phyloP scores from a whole-genome alignment of 2,329 filamentous ascomycete species.

The Talaromyces sp. region DNA sequence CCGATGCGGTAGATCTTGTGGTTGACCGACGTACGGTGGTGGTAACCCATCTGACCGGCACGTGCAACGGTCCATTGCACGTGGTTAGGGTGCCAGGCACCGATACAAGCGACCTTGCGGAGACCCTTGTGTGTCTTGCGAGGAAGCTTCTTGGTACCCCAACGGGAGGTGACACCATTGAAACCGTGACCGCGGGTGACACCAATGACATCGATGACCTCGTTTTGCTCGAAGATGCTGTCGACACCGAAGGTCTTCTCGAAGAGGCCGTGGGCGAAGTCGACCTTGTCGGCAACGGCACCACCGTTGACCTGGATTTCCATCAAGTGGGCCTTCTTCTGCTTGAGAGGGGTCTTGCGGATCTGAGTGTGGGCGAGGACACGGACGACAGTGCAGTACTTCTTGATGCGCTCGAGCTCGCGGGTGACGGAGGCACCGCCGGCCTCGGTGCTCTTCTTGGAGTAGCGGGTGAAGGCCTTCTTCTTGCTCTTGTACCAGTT shows the following conservation, averaged over 20 bases:
- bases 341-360: slow-evolving; percentile 98
- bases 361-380: slow-evolving; percentile 99
- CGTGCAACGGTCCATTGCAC: slow-evolving; percentile 99
- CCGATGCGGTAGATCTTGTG: slow-evolving; percentile 99
- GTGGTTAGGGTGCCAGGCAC: slow-evolving; percentile 99
- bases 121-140: slow-evolving; percentile 99
- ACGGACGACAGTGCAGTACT: slow-evolving; percentile 99
- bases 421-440: slow-evolving; percentile 84
- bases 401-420: slow-evolving; percentile 99
- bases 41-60: slow-evolving; percentile 99
- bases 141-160: slow-evolving; percentile 99
- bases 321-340: slow-evolving; percentile 99
- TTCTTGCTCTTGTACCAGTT: slow-evolving; percentile 99
- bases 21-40: slow-evolving; percentile 99
- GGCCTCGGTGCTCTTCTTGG: slow-evolving; percentile 98
- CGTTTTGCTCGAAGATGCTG: slow-evolving; percentile 97
- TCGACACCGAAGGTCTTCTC: slow-evolving; percentile 96
- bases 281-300: slow-evolving; percentile 91
- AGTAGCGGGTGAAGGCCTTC: slow-evolving; percentile 99
- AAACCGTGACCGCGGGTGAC: slow-evolving; percentile 99
- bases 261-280: slow-evolving; percentile 91
- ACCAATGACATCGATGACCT: slow-evolving; percentile 98
- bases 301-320: slow-evolving; percentile 99
- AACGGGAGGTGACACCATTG: slow-evolving; percentile 93
- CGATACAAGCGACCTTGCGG: slow-evolving; percentile 99